Percentiles rank a stretch among this genome's conserved stretches.
Conservation (phyloP, 2,329 filamentous ascomycete genomes). For the Penicillium sp. region DNA sequence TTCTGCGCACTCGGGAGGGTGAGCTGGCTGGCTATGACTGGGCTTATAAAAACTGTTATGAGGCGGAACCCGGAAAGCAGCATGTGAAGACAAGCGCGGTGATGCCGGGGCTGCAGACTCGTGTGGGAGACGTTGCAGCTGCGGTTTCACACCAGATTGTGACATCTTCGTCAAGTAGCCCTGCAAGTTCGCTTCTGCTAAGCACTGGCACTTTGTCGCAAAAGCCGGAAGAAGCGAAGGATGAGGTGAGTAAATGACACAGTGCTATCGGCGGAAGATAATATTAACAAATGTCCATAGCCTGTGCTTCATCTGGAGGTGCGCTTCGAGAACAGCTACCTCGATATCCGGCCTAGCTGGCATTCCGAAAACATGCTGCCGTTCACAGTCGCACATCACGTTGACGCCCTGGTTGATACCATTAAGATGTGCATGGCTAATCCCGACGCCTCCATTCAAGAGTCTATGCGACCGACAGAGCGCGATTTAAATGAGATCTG, state of each 20-base stretch:
- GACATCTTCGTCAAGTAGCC: constrained; percentile 1
- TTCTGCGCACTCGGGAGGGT: constrained; percentile 45
- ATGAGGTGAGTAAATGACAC: constrained; percentile 29
- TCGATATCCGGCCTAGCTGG: constrained; percentile 46
- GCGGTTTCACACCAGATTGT: constrained; percentile 30
- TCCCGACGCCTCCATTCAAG: constrained; percentile 30
- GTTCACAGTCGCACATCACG: constrained; percentile 45
- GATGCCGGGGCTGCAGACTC: constrained; percentile 33
- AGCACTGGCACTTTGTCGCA: constrained; percentile 24
- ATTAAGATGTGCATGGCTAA: constrained; percentile 36
- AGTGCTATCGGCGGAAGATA: neutral
- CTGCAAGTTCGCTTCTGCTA: constrained; percentile 20
- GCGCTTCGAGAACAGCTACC: constrained; percentile 21
- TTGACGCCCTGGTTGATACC: constrained; percentile 45
- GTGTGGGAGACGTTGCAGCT: constrained; percentile 25
- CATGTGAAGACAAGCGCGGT: neutral
- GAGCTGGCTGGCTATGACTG: constrained; percentile 41
- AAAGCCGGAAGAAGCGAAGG: constrained; percentile 16
- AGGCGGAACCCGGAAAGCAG: neutral
- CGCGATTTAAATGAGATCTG: constrained; percentile 48
- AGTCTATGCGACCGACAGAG: constrained; percentile 31
- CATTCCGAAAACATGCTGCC: constrained; percentile 41
- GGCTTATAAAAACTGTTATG: constrained; percentile 28
- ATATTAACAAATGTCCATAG: constrained; percentile 20
- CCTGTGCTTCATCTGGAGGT: constrained; percentile 34